phyloP scores from a whole-genome alignment of 2,329 filamentous ascomycete genomes.

The Penicillium sp. region DNA sequence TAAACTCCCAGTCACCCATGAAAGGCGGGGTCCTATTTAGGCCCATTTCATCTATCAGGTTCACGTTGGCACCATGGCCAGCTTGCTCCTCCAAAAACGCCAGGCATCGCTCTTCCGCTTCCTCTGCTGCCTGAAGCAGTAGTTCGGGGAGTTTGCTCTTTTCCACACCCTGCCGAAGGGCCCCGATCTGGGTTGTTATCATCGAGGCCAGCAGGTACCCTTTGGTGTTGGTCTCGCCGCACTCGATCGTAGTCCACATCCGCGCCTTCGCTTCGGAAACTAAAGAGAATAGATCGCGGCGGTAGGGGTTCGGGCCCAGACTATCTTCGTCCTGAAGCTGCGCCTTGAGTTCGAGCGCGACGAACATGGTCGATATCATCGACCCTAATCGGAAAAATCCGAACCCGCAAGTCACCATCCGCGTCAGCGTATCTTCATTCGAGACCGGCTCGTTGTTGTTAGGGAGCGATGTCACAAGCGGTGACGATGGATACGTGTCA shows the following conservation, averaged over 20 bases:
- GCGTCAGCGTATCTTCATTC: slow-evolving; percentile 40
- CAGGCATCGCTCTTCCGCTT: slow-evolving; percentile 33
- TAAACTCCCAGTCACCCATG: slow-evolving; percentile 50
- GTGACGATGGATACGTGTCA: slow-evolving; percentile 39
- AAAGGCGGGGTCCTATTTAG: slow-evolving; percentile 31
- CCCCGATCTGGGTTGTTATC: slow-evolving; percentile 50
- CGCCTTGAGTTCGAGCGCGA: slow-evolving; percentile 32
- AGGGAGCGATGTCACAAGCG: slow-evolving; percentile 16
- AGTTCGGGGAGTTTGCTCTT: slow-evolving; percentile 40
- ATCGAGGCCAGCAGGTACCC: slow-evolving; percentile 52
- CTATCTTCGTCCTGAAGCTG: slow-evolving; percentile 35
- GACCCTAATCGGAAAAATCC: slow-evolving; percentile 31
- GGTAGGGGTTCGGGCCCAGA: slow-evolving; percentile 31
- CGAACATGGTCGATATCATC: slow-evolving; percentile 28
- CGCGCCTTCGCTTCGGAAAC: slow-evolving; percentile 50
- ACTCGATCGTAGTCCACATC: slow-evolving; percentile 47
- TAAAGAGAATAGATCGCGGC: slow-evolving; percentile 32
- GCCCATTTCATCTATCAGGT: slow-evolving; percentile 27
- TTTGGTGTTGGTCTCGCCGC: slow-evolving; percentile 62
- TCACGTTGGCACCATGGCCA: slow-evolving; percentile 16
- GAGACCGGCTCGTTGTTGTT: slow-evolving; percentile 5
- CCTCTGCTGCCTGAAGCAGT: slow-evolving; percentile 47
- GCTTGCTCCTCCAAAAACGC: slow-evolving; percentile 31
- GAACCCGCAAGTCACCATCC: slow-evolving; percentile 46
- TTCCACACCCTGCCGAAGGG: slow-evolving; percentile 41